A percentile compares a stretch with the other conserved stretches of the same genome.
These are phyloP conservation scores for Apium graveolens DNA, from an alignment of 129 eudicot species.

Conservation along the genomic window DNA sequence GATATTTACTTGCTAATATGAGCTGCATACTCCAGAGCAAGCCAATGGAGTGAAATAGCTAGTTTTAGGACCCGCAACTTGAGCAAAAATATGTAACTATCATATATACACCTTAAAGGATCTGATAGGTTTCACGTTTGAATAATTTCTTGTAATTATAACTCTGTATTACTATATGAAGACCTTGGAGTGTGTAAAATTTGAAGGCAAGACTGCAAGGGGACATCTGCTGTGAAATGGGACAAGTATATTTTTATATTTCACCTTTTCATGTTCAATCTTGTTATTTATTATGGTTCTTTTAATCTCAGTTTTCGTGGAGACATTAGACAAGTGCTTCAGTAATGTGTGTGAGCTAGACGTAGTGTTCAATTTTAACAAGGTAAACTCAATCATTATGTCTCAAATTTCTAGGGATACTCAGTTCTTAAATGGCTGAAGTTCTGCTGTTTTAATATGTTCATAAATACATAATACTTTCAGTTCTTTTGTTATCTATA, in stretches of 20 bases:
- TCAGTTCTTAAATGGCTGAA: neutral
- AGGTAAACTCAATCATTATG: conserved; percentile 35
- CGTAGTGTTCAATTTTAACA: conserved; percentile 67
- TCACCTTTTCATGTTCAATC: neutral
- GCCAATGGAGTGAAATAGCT: neutral
- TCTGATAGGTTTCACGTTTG: neutral
- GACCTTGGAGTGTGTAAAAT: neutral
- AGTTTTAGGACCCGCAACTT: neutral
- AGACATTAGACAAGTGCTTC: conserved; percentile 85
- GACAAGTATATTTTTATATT: neutral
- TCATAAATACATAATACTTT: neutral
- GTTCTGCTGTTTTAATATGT: neutral
- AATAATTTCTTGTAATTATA: no score
- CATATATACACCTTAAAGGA: neutral
- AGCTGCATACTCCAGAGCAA: neutral
- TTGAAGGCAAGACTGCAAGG: neutral
- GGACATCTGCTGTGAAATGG: neutral
- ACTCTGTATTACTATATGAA: neutral
- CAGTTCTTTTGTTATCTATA: neutral
- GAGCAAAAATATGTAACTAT: neutral
- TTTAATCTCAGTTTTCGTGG: conserved; percentile 72
- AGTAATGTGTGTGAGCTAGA: conserved; percentile 86
- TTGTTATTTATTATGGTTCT: neutral
- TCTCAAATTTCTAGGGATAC: neutral
- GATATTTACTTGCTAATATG: neutral